phyloP scores from a whole-genome alignment of 2,329 filamentous ascomycete species.

The Zymoseptoria crescenta region DNA sequence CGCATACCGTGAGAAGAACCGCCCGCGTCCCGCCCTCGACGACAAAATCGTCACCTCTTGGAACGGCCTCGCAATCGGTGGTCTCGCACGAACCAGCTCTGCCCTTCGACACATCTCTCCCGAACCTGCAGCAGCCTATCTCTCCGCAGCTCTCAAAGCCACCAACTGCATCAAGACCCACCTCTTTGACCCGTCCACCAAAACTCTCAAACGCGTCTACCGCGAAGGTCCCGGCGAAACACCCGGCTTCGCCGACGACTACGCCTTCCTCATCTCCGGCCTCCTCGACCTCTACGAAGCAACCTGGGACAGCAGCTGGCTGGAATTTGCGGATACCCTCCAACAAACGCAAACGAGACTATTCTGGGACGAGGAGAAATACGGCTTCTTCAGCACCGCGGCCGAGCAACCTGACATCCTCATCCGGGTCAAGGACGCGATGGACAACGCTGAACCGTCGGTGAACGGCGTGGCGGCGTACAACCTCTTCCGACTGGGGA shows the following conservation, averaged over 20 bases:
- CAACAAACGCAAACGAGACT: slow-evolving; percentile 67
- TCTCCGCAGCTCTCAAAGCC: slow-evolving; percentile 58
- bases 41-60: slow-evolving; percentile 81
- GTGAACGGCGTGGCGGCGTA: slow-evolving; percentile 80
- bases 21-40: slow-evolving; percentile 70
- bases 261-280: slow-evolving; percentile 78
- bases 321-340: slow-evolving; percentile 73
- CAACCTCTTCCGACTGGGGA: slow-evolving; percentile 76
- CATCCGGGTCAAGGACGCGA: slow-evolving; percentile 86
- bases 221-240: slow-evolving; percentile 58
- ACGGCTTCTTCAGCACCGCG: slow-evolving; percentile 66
- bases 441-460: slow-evolving; percentile 85
- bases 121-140: slow-evolving; percentile 42
- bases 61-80: slow-evolving; percentile 82
- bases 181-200: slow-evolving; percentile 59
- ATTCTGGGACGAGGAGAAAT: slow-evolving; percentile 62
- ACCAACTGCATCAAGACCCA: slow-evolving; percentile 64
- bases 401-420: slow-evolving; percentile 60
- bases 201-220: slow-evolving; percentile 66
- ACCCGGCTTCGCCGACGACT: slow-evolving; percentile 83
- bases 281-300: slow-evolving; percentile 77
- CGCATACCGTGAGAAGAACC: slow-evolving; percentile 63
- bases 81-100: slow-evolving; percentile 67
- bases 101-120: slow-evolving; percentile 56
- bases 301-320: slow-evolving; percentile 65